Evolutionary conservation across 176 grass and related monocot genomes (phyloP), one percentile per base, ranked within the genome.

Genomic region (Phyllostachys edulis): DNA sequence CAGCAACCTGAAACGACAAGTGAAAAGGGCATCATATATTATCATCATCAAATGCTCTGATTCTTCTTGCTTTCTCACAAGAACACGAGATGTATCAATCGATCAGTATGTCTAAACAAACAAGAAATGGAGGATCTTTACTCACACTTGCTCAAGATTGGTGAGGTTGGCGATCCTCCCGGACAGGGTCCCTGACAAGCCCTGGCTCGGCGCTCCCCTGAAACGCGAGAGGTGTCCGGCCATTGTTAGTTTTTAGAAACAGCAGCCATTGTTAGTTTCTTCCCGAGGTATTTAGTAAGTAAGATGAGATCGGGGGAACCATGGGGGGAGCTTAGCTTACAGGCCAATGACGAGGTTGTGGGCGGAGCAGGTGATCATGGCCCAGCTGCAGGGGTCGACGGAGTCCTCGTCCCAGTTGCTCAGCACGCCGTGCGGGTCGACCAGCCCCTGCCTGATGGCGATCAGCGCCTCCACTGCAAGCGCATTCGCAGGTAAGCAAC

Each of bases 361-460:
- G 2, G 96, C 57, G 82, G 93, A 95, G 85, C 96, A 98, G 85
- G 96, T 98, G 83, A 98, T 83, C 96, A 98, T 98, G 55, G 96
- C 93, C 96, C 96, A 98, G 89, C 96, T 98, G 67, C 96, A 98
- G 17, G 96, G 96, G 90, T 98, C 96, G 75, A 95, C 93, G 40
- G 93, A 98, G 87, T 95, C 87, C 69, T 91, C 91, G 80, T 98
- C 96, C 96, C 96, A 98, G 82, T 95, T 95, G 71, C 75, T 76
- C 36, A 98, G 87, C 76, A 95, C 96, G 16, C 91, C 96, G 80
- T 93, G 96, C 24, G 96, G 85, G 63, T 98, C 96, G 67, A 88
- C 86, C 86, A 98, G 67, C 32, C 75, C 85, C 60, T 85, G 90
- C 86, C 84, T 79, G 21, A 98, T 92, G 50, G 89, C 91, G 79